Conservation (phyloP, 1,139 yeast species). For the Blastobotrys elegans region DNA sequence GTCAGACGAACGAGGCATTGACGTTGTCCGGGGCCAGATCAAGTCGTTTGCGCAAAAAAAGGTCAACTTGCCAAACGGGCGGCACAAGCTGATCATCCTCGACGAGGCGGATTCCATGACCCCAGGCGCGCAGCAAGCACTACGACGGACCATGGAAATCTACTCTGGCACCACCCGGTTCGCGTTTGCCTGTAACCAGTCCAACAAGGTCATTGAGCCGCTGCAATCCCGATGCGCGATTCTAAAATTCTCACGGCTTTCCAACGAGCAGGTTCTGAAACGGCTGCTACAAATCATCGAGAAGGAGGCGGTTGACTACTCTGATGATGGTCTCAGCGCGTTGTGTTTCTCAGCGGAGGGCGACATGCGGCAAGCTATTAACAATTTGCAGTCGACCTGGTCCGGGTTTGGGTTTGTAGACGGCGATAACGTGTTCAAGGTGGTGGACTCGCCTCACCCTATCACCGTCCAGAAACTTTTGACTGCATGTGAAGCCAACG, state of each 20-base stretch:
- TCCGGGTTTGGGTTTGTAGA: slow-evolving; percentile 90
- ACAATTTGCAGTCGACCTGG: slow-evolving; percentile 87
- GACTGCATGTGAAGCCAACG: slow-evolving; percentile 43
- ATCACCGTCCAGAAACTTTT: slow-evolving; percentile 75
- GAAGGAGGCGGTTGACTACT: slow-evolving; percentile 66
- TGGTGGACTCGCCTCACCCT: slow-evolving; percentile 97
- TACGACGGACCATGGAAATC: slow-evolving; percentile 95
- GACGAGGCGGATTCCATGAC: slow-evolving; percentile 99
- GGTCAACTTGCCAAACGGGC: slow-evolving; percentile 63
- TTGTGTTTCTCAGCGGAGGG: slow-evolving; percentile 96
- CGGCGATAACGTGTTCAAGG: slow-evolving; percentile 87
- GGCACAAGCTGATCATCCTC: slow-evolving; percentile 82
- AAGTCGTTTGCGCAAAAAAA: slow-evolving; percentile 95
- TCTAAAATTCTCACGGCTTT: slow-evolving; percentile 71
- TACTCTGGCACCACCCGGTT: slow-evolving; percentile 92
- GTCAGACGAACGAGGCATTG: slow-evolving; percentile 94
- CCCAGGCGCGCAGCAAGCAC: slow-evolving; percentile 96
- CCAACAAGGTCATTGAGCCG: slow-evolving; percentile 93
- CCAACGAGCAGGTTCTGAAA: slow-evolving; percentile 78
- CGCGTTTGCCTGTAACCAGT: slow-evolving; percentile 96
- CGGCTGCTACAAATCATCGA: slow-evolving; percentile 70
- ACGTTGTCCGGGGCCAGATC: slow-evolving; percentile 86
- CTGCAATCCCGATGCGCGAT: slow-evolving; percentile 96
- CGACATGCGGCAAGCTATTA: slow-evolving; percentile 97
- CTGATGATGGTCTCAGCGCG: slow-evolving; percentile 91